These are phyloP conservation scores for Colletotrichum noveboracense DNA, from an alignment of 2,329 filamentous ascomycete genomes.

Conservation along the genomic window DNA sequence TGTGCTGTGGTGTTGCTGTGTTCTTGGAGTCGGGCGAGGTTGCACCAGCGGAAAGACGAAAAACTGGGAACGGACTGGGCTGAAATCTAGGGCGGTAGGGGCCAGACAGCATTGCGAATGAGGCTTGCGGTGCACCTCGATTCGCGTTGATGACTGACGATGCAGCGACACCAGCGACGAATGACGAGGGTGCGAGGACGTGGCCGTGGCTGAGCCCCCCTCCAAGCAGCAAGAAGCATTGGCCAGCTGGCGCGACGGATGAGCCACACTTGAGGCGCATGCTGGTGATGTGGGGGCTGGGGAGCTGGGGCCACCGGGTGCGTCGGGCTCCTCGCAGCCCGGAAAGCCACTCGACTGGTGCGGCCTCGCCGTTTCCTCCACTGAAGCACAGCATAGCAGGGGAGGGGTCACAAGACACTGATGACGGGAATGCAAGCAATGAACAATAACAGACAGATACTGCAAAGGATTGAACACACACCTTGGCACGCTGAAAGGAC, in stretches of 20 bases:
- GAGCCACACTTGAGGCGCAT: conserved; percentile 12
- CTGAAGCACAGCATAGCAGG: not conserved
- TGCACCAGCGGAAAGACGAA: not conserved
- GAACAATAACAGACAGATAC: not conserved
- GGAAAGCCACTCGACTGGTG: not conserved
- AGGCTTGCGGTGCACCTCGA: conserved; percentile 2
- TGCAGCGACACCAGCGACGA: not conserved
- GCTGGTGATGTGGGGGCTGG: not conserved
- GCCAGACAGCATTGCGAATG: not conserved
- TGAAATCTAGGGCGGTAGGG: not conserved
- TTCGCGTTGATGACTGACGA: not conserved
- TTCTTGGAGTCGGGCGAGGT: too few relatives aligned
- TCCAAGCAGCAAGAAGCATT: not conserved
- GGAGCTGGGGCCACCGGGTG: not conserved
- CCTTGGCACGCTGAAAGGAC: not conserved
- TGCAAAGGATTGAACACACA: not conserved
- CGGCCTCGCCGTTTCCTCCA: not conserved
- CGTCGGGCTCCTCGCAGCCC: not conserved
- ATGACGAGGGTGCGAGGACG: not conserved
- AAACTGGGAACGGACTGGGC: not conserved
- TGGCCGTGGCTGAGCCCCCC: conserved; percentile 12
- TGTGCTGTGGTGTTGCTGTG: not conserved
- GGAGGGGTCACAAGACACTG: not conserved
- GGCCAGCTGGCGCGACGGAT: not conserved
- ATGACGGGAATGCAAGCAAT: not conserved